Evolutionary conservation across 176 grass and related monocot species (phyloP).

Genomic region (Triticum monococcum): DNA sequence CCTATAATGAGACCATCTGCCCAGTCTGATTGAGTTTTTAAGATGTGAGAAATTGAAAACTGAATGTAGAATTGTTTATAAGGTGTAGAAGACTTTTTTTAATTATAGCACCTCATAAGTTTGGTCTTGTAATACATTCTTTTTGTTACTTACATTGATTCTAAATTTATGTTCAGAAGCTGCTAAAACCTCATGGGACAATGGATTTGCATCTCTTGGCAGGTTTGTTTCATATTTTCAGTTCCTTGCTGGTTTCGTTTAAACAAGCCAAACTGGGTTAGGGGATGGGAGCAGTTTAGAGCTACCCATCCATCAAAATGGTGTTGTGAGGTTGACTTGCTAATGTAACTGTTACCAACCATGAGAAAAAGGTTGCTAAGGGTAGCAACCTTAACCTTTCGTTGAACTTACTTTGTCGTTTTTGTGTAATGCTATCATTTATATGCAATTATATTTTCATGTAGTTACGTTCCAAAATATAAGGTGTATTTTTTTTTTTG

Average conservation of each 20-base stretch:
- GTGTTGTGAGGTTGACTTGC: background rate
- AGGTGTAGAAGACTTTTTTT: background rate
- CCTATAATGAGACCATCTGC: background rate
- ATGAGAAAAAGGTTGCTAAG: background rate
- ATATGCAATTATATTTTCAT: conserved; percentile 12
- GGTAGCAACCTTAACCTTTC: background rate
- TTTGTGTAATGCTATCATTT: background rate
- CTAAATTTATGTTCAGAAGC: conserved; percentile 55
- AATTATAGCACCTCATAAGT: background rate
- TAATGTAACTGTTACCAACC: conserved; percentile 4
- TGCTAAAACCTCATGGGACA: conserved; percentile 64
- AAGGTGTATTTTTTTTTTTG: background rate
- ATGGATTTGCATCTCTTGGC: conserved; percentile 71
- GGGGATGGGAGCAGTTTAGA: background rate
- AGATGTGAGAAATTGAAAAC: background rate
- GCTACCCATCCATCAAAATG: background rate
- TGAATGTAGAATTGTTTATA: background rate
- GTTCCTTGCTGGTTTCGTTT: conserved; percentile 16
- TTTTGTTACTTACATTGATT: conserved; percentile 32
- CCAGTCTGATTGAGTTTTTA: background rate
- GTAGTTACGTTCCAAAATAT: background rate
- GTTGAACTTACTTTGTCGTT: background rate
- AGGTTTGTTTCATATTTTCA: conserved; percentile 52
- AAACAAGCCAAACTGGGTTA: background rate
- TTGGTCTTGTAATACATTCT: conserved; percentile 12